Percentiles rank a stretch among this genome's conserved stretches.
These are phyloP conservation scores for Teunomyces gatunensis DNA, from an alignment of 805 yeast genomes.

Conservation along the genomic window DNA sequence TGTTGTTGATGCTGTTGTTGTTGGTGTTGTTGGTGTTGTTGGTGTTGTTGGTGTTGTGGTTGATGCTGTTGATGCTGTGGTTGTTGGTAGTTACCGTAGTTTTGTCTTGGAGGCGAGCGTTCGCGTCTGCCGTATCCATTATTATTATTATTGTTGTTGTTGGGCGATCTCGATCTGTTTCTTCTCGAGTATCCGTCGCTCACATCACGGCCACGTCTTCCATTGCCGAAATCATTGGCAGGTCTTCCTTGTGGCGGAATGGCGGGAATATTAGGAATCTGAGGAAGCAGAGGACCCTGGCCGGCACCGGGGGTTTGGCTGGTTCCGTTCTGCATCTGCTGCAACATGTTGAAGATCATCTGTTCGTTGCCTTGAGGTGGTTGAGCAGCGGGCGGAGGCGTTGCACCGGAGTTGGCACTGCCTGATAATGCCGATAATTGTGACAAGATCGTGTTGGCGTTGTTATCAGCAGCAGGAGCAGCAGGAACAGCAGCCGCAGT, in stretches of 20 bases:
- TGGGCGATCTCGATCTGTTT: constrained; percentile 56
- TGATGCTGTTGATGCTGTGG: constrained; percentile 12
- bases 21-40: constrained; percentile 10
- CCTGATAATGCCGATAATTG: constrained; percentile 43
- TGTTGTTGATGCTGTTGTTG: constrained; percentile 13
- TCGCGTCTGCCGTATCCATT: constrained; percentile 19
- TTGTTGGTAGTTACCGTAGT: constrained; percentile 8
- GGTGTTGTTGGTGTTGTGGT: constrained; percentile 13
- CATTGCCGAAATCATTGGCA: constrained; percentile 17
- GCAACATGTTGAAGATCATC: constrained; percentile 50
- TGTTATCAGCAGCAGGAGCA: constrained; percentile 12
- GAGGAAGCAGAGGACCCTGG: constrained; percentile 7
- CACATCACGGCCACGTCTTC: constrained; percentile 31
- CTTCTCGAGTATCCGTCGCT: constrained; percentile 43
- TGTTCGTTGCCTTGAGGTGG: constrained; percentile 25
- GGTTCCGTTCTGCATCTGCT: constrained; percentile 43
- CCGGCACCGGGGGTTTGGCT: background rate
- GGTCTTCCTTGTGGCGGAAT: constrained; percentile 9
- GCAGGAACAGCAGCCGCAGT: constrained; percentile 17
- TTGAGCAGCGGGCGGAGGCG: constrained; percentile 3
- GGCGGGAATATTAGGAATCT: constrained; percentile 9
- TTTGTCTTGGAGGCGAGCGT: constrained; percentile 27
- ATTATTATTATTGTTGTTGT: constrained; percentile 10
- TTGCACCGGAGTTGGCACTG: constrained; percentile 5
- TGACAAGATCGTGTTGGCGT: constrained; percentile 41